phyloP scores from a whole-genome alignment of 2,329 filamentous ascomycete genomes.

The Neurospora sp. region DNA sequence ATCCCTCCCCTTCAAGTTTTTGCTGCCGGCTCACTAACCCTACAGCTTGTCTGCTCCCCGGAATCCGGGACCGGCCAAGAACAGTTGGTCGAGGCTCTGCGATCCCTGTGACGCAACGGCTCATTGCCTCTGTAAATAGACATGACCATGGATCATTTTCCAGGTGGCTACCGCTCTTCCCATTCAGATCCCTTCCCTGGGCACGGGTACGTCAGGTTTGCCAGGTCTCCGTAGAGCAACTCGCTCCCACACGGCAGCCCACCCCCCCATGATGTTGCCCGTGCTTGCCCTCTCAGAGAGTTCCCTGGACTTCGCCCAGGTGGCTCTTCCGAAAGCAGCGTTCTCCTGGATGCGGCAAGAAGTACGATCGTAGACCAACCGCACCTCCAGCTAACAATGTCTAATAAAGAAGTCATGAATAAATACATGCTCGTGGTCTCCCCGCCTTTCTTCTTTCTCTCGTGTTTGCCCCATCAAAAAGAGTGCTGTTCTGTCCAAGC shows the following conservation, averaged over 20 bases:
- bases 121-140: neutral
- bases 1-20: neutral
- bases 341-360: constrained; percentile 9
- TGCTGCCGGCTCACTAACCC: neutral
- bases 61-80: neutral
- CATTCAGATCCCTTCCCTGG: neutral
- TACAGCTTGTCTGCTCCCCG: neutral
- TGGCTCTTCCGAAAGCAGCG: constrained; percentile 10
- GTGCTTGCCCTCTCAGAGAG: neutral
- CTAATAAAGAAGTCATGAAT: constrained; percentile 8
- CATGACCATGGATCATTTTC: neutral
- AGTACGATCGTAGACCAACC: constrained; percentile 7
- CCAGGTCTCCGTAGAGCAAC: neutral
- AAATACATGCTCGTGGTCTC: constrained; percentile 10
- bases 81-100: neutral
- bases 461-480: constrained; percentile 6
- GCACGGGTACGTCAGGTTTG: neutral
- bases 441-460: constrained; percentile 1
- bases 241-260: neutral
- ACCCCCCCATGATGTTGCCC: neutral
- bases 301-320: neutral
- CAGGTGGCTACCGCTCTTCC: neutral
- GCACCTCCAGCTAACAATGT: constrained; percentile 4
- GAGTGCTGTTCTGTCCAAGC: constrained; percentile 7
- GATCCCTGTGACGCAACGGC: neutral